Base-by-base conservation (phyloP, 352 stramenopile genomes). In the Phytophthora fragariaefolia region DNA sequence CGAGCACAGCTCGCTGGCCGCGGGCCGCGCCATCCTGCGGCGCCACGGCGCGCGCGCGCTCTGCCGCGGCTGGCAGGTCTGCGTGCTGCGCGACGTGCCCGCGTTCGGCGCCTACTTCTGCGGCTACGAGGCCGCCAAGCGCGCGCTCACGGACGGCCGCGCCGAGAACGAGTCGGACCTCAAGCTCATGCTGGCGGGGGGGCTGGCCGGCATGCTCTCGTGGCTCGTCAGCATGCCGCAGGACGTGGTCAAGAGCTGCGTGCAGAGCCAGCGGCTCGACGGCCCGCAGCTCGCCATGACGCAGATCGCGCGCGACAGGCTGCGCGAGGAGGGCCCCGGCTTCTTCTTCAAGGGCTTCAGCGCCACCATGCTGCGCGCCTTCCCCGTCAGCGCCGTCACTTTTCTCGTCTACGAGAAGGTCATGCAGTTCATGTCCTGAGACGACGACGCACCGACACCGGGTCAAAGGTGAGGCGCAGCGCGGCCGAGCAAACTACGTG, bases 161-260 rank as follows among this genome's bases (percentile, higher is more conserved):
- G 61, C 69, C 1, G 76, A 79, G 17, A 83, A 83, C n/a, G 84
- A 91, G 68, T 89, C 82, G 26, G 80, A 89, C 23, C 20, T 82
- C 51, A 75, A 72, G 17, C 69, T 91, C 58, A 74, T 93, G 65
- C 68, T 92, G n/a, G 66, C 87, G 0, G 87, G 87, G 1, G 87
- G 87, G 27, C 50, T 93, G 17, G 85, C 87, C 0, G 87, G 85
- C 23, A 91, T 87, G 27, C 64, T 89, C 43, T 92, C 83, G 4
- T 95, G 87, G 85, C 69, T 89, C 27, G 67, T 91, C 38, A 89
- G 79, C 23, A 80, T 93, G 59, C 90, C 90, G 1, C 76, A 96
- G 38, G 90, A 97, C 71, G 90, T 97, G 20, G 79, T 97, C 65
- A 97, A 97, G 79, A 95, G 87, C 22, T 87, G 88, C 42, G 84